A percentile compares a stretch with the other conserved stretches of the same genome.
phyloP scores from a whole-genome alignment of 202 grass and related monocot genomes.

The Schoenoplectus triqueter region DNA sequence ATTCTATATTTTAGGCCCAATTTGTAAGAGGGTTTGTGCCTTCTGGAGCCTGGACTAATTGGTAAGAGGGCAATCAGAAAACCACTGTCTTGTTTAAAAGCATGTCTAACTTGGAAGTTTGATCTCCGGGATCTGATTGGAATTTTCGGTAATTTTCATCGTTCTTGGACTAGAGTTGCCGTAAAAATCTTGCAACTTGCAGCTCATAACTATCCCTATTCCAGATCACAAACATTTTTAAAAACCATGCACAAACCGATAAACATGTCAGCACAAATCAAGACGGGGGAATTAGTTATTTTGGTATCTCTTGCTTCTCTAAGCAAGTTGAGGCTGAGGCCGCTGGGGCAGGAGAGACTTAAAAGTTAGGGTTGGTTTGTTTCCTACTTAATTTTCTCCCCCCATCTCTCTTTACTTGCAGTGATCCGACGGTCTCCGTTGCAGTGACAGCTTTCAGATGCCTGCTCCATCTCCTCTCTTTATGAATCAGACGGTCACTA shows the following conservation, averaged over 20 bases:
- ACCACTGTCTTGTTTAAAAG: not conserved
- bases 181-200: not conserved
- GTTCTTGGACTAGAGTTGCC: not conserved
- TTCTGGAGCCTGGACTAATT: not conserved
- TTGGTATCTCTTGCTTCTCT: not conserved
- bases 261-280: slow-evolving; percentile 28
- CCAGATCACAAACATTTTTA: not conserved
- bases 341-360: too few relatives aligned
- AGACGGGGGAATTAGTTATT: not conserved
- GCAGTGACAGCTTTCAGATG: not conserved
- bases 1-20: not conserved
- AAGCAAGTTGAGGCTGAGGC: not conserved
- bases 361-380: not conserved
- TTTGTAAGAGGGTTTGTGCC: not conserved
- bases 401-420: not conserved
- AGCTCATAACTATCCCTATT: not conserved
- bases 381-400: not conserved
- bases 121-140: not conserved
- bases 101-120: not conserved
- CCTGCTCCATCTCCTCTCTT: not conserved
- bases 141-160: not conserved
- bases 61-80: not conserved
- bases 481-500: slow-evolving; percentile 4
- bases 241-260: not conserved
- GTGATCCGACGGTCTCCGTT: not conserved